Percentiles rank a stretch among this genome's conserved stretches.
These are phyloP conservation scores for Pisolithus sp. DNA, from an alignment of 768 basidiomycete species.

Conservation along the genomic window DNA sequence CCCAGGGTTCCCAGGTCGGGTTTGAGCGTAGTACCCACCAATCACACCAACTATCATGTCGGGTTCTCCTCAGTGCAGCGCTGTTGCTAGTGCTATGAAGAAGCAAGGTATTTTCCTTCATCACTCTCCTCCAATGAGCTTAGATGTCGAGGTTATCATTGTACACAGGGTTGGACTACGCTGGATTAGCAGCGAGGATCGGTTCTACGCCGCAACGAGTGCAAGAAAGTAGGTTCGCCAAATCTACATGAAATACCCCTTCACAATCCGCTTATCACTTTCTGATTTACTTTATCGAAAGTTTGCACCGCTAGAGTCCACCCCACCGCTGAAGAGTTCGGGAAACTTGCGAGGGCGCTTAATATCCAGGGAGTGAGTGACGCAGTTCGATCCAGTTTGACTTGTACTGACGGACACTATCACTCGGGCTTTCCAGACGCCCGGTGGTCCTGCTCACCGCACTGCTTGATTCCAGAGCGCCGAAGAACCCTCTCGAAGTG, in stretches of 20 bases:
- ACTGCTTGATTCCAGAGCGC: neutral
- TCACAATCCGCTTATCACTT: too few relatives aligned
- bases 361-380: constrained; percentile 24
- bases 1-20: neutral
- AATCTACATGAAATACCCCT: neutral
- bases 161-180: constrained; percentile 41
- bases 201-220: constrained; percentile 42
- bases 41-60: constrained; percentile 30
- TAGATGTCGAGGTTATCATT: neutral
- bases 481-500: neutral
- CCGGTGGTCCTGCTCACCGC: too few relatives aligned
- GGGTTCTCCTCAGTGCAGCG: constrained; percentile 51
- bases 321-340: constrained; percentile 46
- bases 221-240: constrained; percentile 40
- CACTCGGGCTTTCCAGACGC: too few relatives aligned
- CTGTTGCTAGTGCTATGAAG: constrained; percentile 46
- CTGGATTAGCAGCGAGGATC: constrained; percentile 41
- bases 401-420: too few relatives aligned
- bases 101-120: constrained; percentile 36
- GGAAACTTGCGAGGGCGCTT: constrained; percentile 38
- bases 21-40: neutral
- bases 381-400: constrained; percentile 18
- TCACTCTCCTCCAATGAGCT: neutral
- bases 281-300: constrained; percentile 14
- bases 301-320: constrained; percentile 41